A percentile compares a stretch with the other conserved stretches of the same genome.
These are phyloP conservation scores for Cyathus striatus DNA, from an alignment of 768 basidiomycete species.

Conservation along the genomic window DNA sequence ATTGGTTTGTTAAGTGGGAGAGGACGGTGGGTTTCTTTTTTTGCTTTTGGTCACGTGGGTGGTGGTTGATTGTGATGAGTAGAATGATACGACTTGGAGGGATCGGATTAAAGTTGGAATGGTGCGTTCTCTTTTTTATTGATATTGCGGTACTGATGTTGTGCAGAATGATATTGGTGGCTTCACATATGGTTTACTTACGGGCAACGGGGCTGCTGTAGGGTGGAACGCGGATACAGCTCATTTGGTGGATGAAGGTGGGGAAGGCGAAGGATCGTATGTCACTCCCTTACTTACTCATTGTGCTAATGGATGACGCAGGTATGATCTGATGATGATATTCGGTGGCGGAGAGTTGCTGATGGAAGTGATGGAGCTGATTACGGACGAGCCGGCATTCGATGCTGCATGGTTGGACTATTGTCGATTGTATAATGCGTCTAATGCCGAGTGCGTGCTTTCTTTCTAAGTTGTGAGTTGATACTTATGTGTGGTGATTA, in stretches of 20 bases:
- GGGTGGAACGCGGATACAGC: constrained; percentile 34
- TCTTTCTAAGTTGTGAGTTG: neutral
- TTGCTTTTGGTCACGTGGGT: too few relatives aligned
- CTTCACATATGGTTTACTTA: constrained; percentile 31
- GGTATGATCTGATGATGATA: constrained; percentile 27
- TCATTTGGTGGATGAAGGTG: constrained; percentile 31
- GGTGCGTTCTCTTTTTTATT: constrained; percentile 12
- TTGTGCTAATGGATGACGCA: constrained; percentile 7
- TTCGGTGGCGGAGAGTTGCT: constrained; percentile 33
- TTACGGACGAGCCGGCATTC: constrained; percentile 30
- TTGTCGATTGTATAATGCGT: constrained; percentile 28
- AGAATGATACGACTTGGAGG: constrained; percentile 29
- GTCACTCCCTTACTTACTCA: constrained; percentile 3
- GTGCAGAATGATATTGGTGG: constrained; percentile 26
- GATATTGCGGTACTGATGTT: too few relatives aligned
- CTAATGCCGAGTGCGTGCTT: constrained; percentile 23
- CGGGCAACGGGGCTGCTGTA: constrained; percentile 27
- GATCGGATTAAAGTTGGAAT: constrained; percentile 29
- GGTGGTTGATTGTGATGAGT: too few relatives aligned
- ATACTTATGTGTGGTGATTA: constrained; percentile 5
- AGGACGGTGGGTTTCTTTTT: constrained; percentile 19
- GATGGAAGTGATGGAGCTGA: constrained; percentile 35
- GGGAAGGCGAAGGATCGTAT: constrained; percentile 24
- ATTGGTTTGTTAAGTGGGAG: constrained; percentile 37
- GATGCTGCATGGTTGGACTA: constrained; percentile 36